Conservation (phyloP, 2,329 filamentous ascomycete genomes). For the Aspergillus arachidicola region DNA sequence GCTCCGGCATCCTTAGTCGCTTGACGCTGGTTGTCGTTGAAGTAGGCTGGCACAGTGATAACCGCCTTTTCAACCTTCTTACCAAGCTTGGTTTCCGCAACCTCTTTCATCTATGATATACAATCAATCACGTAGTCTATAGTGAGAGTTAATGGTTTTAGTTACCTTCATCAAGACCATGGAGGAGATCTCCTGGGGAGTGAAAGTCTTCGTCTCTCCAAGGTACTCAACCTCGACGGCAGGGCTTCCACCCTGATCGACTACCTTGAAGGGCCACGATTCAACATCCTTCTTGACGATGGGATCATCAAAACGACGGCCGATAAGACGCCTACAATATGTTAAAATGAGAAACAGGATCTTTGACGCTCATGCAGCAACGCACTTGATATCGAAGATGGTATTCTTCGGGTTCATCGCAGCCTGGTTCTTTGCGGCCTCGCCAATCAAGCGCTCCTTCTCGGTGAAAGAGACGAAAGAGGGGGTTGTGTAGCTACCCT, state of each 20-base stretch:
- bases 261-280: conserved; percentile 99
- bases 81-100: conserved; percentile 96
- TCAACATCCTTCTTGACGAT: conserved; percentile 99
- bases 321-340: conserved; percentile 81
- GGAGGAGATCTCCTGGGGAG: conserved; percentile 96
- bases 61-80: conserved; percentile 99
- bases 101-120: conserved; percentile 88
- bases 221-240: conserved; percentile 96
- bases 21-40: conserved; percentile 99
- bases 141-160: conserved; percentile 2
- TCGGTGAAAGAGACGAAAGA: conserved; percentile 99
- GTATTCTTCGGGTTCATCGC: conserved; percentile 99
- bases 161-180: conserved; percentile 97
- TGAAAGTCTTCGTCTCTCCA: conserved; percentile 92
- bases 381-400: conserved; percentile 98
- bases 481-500: conserved; percentile 98
- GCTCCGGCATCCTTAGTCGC: conserved; percentile 99
- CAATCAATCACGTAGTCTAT: conserved; percentile 23
- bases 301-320: conserved; percentile 90
- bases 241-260: conserved; percentile 85
- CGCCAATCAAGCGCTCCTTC: conserved; percentile 98
- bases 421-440: conserved; percentile 99
- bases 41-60: conserved; percentile 98
- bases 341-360: conserved; percentile 14
- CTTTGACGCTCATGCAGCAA: background rate